A percentile compares a stretch with the other conserved stretches of the same genome.
phyloP scores from a whole-genome alignment of 2,329 filamentous ascomycete species.

The Chlorencoelia australis region DNA sequence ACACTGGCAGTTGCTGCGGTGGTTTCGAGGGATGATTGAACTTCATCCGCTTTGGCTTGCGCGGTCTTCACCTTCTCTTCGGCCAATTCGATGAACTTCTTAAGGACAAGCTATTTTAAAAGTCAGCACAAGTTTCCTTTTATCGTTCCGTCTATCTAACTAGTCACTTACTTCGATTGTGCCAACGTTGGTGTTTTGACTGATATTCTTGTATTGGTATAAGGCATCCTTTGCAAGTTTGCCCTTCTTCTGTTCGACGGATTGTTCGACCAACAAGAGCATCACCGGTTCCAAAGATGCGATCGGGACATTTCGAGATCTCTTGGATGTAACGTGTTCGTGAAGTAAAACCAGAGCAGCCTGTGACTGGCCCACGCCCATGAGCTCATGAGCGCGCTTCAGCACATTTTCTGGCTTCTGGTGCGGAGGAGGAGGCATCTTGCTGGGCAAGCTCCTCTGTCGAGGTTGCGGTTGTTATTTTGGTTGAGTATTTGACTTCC shows the following conservation, averaged over 20 bases:
- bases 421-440: slow-evolving; percentile 82
- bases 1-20: slow-evolving; percentile 62
- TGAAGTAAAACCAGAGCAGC: slow-evolving; percentile 91
- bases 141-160: slow-evolving; percentile 1
- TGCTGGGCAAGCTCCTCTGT: slow-evolving; percentile 18
- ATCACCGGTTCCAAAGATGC: slow-evolving; percentile 94
- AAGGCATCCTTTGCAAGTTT: slow-evolving; percentile 98
- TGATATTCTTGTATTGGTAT: slow-evolving; percentile 99
- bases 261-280: slow-evolving; percentile 93
- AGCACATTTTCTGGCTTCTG: slow-evolving; percentile 99
- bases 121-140: slow-evolving; percentile 12
- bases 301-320: slow-evolving; percentile 95
- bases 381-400: slow-evolving; percentile 96
- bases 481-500: too few species aligned
- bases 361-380: slow-evolving; percentile 87
- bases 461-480: neutral
- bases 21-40: slow-evolving; percentile 78
- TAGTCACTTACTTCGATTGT: slow-evolving; percentile 71
- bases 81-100: slow-evolving; percentile 95
- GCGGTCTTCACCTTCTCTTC: slow-evolving; percentile 93
- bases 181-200: slow-evolving; percentile 95
- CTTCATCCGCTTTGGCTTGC: slow-evolving; percentile 90
- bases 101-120: slow-evolving; percentile 64
- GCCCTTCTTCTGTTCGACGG: slow-evolving; percentile 94
- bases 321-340: slow-evolving; percentile 98